Evolutionary conservation across 116 monocot species (phyloP).

Genomic region (Zostera marina): DNA sequence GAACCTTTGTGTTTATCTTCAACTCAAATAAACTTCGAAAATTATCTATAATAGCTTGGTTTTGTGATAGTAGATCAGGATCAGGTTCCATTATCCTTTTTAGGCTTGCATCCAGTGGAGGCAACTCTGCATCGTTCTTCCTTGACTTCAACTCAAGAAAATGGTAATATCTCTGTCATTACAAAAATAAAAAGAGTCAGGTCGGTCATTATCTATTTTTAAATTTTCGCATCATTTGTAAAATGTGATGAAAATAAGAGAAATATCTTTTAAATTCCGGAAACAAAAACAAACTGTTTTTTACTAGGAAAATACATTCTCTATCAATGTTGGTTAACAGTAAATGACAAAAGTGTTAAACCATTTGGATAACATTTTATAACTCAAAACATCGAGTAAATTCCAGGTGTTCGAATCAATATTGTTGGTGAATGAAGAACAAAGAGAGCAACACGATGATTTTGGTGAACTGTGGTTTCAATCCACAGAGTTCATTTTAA

Average conservation of each 20-base stretch:
- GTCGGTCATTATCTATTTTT: not conserved
- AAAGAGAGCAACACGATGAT: too few relatives aligned
- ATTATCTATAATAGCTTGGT: slow-evolving; percentile 29
- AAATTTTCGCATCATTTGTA: not conserved
- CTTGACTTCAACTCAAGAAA: slow-evolving; percentile 68
- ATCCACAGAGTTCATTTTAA: too few relatives aligned
- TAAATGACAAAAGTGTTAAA: too few relatives aligned
- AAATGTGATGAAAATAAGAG: not conserved
- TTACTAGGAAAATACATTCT: too few relatives aligned
- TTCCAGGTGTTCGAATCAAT: too few relatives aligned
- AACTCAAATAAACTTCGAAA: slow-evolving; percentile 45
- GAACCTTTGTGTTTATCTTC: slow-evolving; percentile 78
- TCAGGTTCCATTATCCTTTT: slow-evolving; percentile 58
- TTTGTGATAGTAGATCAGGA: slow-evolving; percentile 23
- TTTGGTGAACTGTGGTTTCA: too few relatives aligned
- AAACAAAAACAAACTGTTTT: too few relatives aligned
- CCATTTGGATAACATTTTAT: too few relatives aligned
- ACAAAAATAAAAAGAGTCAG: slow-evolving; percentile 1
- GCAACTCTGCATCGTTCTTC: slow-evolving; percentile 53
- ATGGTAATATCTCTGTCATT: slow-evolving; percentile 54
- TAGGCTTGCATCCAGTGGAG: slow-evolving; percentile 43
- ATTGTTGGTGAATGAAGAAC: too few relatives aligned
- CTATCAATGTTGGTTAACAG: too few relatives aligned
- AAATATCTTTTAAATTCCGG: too few relatives aligned
- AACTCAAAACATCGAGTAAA: too few relatives aligned